Evolutionary conservation across 2,329 filamentous ascomycete genomes (phyloP).

Genomic region (Epichloe hybrida): DNA sequence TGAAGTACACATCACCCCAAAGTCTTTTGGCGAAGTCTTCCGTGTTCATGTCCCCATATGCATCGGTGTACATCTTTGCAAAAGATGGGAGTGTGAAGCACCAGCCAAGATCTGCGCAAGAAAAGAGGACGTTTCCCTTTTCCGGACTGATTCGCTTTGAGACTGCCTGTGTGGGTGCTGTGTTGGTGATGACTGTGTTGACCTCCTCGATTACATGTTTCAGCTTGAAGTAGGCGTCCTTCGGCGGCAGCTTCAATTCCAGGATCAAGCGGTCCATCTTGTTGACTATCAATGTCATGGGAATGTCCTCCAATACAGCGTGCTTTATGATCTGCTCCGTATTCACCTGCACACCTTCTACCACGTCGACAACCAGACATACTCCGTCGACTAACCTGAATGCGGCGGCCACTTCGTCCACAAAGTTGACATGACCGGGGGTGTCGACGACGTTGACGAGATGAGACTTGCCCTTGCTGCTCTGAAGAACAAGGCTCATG

Average conservation of each 20-base stretch:
- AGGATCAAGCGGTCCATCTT: constrained; percentile 94
- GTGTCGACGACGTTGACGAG: constrained; percentile 92
- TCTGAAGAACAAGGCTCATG: constrained; percentile 85
- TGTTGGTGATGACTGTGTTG: constrained; percentile 87
- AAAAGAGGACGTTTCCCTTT: constrained; percentile 96
- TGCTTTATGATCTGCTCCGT: constrained; percentile 97
- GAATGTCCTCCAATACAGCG: constrained; percentile 77
- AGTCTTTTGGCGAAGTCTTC: constrained; percentile 72
- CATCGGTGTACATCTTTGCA: constrained; percentile 89
- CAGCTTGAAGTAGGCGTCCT: constrained; percentile 95
- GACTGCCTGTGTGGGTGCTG: constrained; percentile 67
- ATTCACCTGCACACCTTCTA: constrained; percentile 97
- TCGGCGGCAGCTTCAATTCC: constrained; percentile 85
- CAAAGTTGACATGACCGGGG: constrained; percentile 95
- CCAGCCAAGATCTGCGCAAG: constrained; percentile 88
- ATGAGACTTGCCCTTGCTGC: constrained; percentile 85
- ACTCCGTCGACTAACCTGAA: constrained; percentile 82
- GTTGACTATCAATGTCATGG: constrained; percentile 83
- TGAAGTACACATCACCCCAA: constrained; percentile 97
- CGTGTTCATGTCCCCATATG: constrained; percentile 67
- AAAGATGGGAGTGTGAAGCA: constrained; percentile 92
- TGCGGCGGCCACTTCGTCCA: constrained; percentile 86
- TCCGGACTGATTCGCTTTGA: constrained; percentile 78
- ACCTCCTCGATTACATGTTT: constrained; percentile 98
- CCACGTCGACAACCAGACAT: constrained; percentile 85